Percentiles rank a stretch among this genome's conserved stretches.
These are phyloP conservation scores for Ophiostoma montium DNA, from an alignment of 2,329 filamentous ascomycete genomes.

Conservation along the genomic window DNA sequence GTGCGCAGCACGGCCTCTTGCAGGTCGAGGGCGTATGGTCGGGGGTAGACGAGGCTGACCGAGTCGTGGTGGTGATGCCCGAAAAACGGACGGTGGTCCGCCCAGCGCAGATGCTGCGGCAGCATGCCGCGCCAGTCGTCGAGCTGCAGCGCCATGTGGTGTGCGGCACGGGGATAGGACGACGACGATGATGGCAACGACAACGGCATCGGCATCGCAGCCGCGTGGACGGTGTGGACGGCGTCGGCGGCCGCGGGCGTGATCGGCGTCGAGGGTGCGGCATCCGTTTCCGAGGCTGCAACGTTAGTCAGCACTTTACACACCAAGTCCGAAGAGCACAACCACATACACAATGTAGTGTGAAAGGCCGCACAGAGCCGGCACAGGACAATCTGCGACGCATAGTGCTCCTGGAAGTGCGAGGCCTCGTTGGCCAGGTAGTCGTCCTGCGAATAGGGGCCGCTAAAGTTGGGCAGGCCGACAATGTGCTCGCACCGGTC, in stretches of 20 bases:
- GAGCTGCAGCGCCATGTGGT: slow-evolving; percentile 33
- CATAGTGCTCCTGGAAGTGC: slow-evolving; percentile 43
- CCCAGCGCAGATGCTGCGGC: slow-evolving; percentile 40
- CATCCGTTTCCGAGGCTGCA: neutral
- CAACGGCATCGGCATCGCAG: neutral
- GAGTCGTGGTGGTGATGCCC: neutral
- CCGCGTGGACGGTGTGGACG: neutral
- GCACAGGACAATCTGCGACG: slow-evolving; percentile 43
- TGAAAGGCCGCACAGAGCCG: slow-evolving; percentile 39
- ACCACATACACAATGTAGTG: slow-evolving; percentile 22
- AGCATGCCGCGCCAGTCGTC: slow-evolving; percentile 44
- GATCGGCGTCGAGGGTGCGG: neutral
- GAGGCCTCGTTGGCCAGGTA: slow-evolving; percentile 33
- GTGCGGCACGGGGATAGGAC: neutral
- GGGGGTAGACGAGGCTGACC: neutral
- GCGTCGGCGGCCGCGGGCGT: neutral
- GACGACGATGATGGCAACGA: slow-evolving; percentile 30
- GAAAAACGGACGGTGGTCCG: slow-evolving; percentile 24
- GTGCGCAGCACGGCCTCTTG: slow-evolving; percentile 43
- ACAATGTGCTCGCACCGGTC: slow-evolving; percentile 37
- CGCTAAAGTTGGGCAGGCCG: slow-evolving; percentile 38
- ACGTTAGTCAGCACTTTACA: neutral
- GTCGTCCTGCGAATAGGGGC: slow-evolving; percentile 31
- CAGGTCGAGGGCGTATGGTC: slow-evolving; percentile 35
- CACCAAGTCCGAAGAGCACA: neutral